Evolutionary conservation across 2,329 filamentous ascomycete genomes (phyloP).

Genomic region (Dissoconium aciculare): DNA sequence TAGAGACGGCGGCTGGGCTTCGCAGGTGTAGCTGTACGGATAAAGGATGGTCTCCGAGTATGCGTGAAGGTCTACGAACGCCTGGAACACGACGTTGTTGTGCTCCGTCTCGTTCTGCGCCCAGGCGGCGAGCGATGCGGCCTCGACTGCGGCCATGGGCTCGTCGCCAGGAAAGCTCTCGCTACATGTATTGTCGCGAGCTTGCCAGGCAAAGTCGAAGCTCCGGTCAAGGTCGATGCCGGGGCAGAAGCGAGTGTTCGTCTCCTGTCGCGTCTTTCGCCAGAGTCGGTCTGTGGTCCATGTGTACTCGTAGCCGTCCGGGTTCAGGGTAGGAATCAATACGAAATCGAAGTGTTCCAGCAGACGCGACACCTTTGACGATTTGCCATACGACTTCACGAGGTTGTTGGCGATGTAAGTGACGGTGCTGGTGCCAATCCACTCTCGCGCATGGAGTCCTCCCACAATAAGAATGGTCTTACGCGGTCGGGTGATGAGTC

Average conservation of each 20-base stretch:
- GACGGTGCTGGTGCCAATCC: constrained; percentile 85
- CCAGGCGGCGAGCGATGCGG: constrained; percentile 63
- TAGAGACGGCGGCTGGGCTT: constrained; percentile 60
- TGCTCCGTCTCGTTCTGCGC: constrained; percentile 59
- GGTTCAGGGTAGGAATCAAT: constrained; percentile 77
- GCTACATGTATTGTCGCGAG: constrained; percentile 66
- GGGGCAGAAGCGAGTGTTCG: constrained; percentile 64
- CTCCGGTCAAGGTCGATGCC: constrained; percentile 81
- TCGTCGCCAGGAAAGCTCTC: constrained; percentile 75
- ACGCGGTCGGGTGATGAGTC: constrained; percentile 35
- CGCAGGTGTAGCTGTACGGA: constrained; percentile 78
- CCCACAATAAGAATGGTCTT: constrained; percentile 72
- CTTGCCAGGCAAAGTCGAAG: constrained; percentile 76
- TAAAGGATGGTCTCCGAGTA: constrained; percentile 93
- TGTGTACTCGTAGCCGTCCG: constrained; percentile 86
- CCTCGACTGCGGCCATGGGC: constrained; percentile 73
- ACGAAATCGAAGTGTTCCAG: constrained; percentile 76
- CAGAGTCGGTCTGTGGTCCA: constrained; percentile 86
- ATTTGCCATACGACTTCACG: constrained; percentile 68
- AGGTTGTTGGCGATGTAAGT: constrained; percentile 83
- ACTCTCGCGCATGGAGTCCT: constrained; percentile 86
- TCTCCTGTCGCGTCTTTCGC: constrained; percentile 85
- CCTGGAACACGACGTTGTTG: constrained; percentile 62
- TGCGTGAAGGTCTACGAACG: constrained; percentile 77
- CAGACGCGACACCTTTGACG: constrained; percentile 54